Evolutionary conservation across 176 grass and related monocot genomes (phyloP).

Genomic region (Musa beccarii): DNA sequence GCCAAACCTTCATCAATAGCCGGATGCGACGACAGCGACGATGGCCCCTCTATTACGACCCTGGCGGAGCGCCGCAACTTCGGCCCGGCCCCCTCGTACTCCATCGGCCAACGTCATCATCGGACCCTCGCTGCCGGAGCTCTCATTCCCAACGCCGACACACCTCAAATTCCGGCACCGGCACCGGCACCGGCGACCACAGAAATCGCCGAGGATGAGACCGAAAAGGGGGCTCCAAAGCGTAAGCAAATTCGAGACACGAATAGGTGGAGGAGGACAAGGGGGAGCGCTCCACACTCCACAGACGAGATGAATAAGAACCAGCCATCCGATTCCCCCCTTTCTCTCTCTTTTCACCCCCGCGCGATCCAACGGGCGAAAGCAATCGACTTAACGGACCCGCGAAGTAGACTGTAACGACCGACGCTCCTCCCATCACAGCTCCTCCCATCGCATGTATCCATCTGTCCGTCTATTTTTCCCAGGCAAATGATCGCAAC

Average conservation of each 20-base stretch:
- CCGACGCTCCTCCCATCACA: constrained; percentile 15
- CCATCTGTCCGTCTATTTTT: not conserved
- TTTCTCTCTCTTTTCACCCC: constrained; percentile 44
- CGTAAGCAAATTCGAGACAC: not conserved
- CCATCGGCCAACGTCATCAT: constrained; percentile 25
- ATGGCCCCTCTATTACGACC: constrained; percentile 29
- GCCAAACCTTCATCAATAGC: constrained; percentile 51
- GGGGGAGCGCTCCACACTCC: constrained; percentile 20
- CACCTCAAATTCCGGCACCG: not conserved
- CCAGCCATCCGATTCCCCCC: constrained; percentile 45
- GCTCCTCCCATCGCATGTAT: not conserved
- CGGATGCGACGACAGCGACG: constrained; percentile 25
- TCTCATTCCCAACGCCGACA: constrained; percentile 13
- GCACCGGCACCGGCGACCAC: constrained; percentile 11
- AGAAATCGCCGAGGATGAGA: not conserved
- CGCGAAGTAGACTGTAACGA: constrained; percentile 6
- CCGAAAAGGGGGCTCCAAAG: constrained; percentile 2
- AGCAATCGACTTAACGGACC: not conserved
- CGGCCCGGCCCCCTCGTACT: constrained; percentile 1
- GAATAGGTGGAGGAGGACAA: not conserved
- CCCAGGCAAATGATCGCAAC: not conserved
- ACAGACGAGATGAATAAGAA: constrained; percentile 39
- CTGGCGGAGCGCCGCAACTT: not conserved
- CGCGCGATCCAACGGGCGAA: constrained; percentile 15
- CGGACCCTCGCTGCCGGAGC: constrained; percentile 34